These are phyloP conservation scores for Spathaspora arborariae DNA, from an alignment of 805 yeast species.

Conservation along the genomic window DNA sequence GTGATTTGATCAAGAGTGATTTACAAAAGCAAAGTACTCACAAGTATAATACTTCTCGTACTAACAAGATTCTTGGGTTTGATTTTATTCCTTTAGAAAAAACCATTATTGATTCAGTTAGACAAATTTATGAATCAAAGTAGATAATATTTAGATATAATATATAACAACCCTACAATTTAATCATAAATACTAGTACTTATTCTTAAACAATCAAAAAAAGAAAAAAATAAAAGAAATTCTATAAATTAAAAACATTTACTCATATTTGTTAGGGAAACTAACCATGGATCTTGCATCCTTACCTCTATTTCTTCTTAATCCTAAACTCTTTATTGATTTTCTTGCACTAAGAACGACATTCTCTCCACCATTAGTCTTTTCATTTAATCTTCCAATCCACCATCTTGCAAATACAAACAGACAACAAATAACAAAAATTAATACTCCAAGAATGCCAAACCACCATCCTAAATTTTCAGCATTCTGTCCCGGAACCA, in stretches of 20 bases:
- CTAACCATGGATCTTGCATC: slow-evolving; percentile 39
- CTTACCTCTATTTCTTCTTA: slow-evolving; percentile 18
- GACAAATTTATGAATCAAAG: slow-evolving; percentile 22
- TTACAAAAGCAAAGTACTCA: background rate
- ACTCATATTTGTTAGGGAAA: slow-evolving; percentile 35
- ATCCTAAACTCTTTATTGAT: slow-evolving; percentile 25
- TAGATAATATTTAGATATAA: background rate
- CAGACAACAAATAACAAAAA: slow-evolving; percentile 14
- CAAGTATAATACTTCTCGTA: slow-evolving; percentile 27
- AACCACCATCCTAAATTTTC: slow-evolving; percentile 29
- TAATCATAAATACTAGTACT: background rate
- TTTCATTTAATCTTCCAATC: slow-evolving; percentile 13
- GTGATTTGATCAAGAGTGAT: slow-evolving; percentile 12
- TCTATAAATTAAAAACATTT: slow-evolving; percentile 3
- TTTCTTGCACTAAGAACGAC: slow-evolving; percentile 13
- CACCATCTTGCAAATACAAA: slow-evolving; percentile 18
- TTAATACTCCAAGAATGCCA: slow-evolving; percentile 28
- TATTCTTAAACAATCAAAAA: background rate
- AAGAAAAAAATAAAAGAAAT: background rate
- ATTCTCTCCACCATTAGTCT: slow-evolving; percentile 8
- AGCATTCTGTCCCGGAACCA: slow-evolving; percentile 65
- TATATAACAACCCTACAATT: too few species aligned
- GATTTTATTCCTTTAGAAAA: slow-evolving; percentile 34
- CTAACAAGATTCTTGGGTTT: slow-evolving; percentile 34
- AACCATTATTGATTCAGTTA: slow-evolving; percentile 39